Conservation (phyloP, 179 eudicot species). For the Silene noctiflora region DNA sequence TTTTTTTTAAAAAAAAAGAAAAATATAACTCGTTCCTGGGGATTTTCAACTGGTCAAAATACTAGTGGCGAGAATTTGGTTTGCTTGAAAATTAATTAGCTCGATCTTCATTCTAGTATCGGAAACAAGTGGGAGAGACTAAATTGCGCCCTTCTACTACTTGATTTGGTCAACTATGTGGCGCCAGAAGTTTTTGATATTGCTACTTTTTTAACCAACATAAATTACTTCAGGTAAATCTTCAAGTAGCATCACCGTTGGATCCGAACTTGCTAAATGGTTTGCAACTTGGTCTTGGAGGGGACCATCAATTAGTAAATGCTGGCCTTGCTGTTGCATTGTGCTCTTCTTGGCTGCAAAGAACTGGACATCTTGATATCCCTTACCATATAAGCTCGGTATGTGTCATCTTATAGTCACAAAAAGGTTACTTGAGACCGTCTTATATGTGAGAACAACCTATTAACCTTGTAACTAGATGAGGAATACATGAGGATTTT, state of each 20-base stretch:
- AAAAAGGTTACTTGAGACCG: background rate
- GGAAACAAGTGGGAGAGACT: background rate
- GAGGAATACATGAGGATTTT: background rate
- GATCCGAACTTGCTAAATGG: slow-evolving; percentile 55
- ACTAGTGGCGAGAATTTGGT: slow-evolving; percentile 1
- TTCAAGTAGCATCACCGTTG: slow-evolving; percentile 64
- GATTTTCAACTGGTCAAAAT: background rate
- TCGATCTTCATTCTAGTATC: background rate
- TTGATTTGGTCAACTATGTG: background rate
- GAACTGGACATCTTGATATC: slow-evolving; percentile 61
- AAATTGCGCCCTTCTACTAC: background rate
- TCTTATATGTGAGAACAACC: background rate
- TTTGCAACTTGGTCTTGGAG: slow-evolving; percentile 72
- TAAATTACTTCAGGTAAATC: slow-evolving; percentile 59
- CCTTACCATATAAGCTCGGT: slow-evolving; percentile 52
- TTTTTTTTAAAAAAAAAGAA: too few relatives aligned
- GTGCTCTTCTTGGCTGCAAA: slow-evolving; percentile 88
- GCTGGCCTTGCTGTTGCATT: slow-evolving; percentile 92
- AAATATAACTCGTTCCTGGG: background rate
- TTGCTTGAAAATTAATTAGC: background rate
- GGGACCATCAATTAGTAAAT: slow-evolving; percentile 86
- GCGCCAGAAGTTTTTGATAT: background rate
- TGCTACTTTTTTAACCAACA: slow-evolving; percentile 14
- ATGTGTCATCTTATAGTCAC: slow-evolving; percentile 27
- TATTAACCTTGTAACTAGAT: background rate